Evolutionary conservation across 768 basidiomycete genomes (phyloP).

Genomic region (Pleurotus citrinopileatus): DNA sequence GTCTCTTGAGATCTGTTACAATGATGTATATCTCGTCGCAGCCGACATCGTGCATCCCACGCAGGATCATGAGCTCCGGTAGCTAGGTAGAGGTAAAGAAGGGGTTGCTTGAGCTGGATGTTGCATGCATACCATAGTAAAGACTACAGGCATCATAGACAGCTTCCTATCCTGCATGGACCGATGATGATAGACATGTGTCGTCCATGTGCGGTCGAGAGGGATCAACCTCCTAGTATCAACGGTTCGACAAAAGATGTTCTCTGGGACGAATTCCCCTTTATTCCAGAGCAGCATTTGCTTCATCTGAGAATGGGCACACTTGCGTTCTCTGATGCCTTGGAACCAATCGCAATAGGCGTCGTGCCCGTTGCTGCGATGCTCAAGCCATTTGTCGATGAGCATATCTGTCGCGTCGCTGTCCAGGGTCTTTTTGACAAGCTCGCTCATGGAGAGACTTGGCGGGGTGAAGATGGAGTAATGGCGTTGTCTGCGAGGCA

Average conservation of each 20-base stretch:
- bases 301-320: conserved; percentile 42
- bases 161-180: conserved; percentile 71
- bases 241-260: conserved; percentile 76
- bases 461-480: conserved; percentile 71
- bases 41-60: conserved; percentile 78
- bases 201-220: conserved; percentile 79
- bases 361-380: conserved; percentile 57
- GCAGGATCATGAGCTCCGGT: conserved; percentile 74
- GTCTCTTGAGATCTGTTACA: conserved; percentile 73
- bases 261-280: conserved; percentile 76
- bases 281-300: conserved; percentile 61
- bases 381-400: conserved; percentile 84
- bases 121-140: conserved; percentile 60
- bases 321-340: conserved; percentile 63
- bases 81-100: conserved; percentile 38
- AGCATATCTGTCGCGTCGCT: conserved; percentile 75
- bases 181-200: conserved; percentile 75
- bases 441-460: conserved; percentile 70
- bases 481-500: conserved; percentile 41
- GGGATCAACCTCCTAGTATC: conserved; percentile 78
- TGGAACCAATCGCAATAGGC: conserved; percentile 78
- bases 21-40: conserved; percentile 80
- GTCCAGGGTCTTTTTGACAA: conserved; percentile 74
- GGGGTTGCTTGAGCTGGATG: conserved; percentile 9
- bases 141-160: conserved; percentile 78